phyloP scores from a whole-genome alignment of 805 yeast genomes.

The Tetrapisispora nanseiensis region DNA sequence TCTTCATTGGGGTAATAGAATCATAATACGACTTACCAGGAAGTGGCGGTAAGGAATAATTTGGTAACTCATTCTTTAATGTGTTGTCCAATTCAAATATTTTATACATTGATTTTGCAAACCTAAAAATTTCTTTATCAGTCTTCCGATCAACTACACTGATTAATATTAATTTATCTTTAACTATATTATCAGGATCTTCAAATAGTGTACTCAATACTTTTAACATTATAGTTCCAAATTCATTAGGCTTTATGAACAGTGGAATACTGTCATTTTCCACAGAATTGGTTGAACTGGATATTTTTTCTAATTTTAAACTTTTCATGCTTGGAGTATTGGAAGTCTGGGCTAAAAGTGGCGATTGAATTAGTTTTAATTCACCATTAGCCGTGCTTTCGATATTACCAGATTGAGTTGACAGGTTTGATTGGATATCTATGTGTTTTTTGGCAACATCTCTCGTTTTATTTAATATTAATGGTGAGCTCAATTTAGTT shows the following conservation, averaged over 20 bases:
- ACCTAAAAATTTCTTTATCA: conserved; percentile 63
- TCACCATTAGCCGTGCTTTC: background rate
- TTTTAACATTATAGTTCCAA: conserved; percentile 40
- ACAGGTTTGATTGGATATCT: background rate
- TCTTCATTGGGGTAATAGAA: conserved; percentile 43
- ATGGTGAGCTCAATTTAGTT: conserved; percentile 16
- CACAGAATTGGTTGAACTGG: background rate
- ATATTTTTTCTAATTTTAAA: background rate
- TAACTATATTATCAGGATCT: conserved; percentile 34
- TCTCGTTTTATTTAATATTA: conserved; percentile 11
- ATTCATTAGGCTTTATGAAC: conserved; percentile 51
- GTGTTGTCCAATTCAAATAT: conserved; percentile 52
- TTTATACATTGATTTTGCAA: conserved; percentile 53
- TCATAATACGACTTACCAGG: conserved; percentile 59
- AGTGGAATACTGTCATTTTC: conserved; percentile 33
- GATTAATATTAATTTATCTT: conserved; percentile 53
- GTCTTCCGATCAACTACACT: conserved; percentile 53
- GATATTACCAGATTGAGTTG: background rate
- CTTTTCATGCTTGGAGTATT: background rate
- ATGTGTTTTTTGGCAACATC: background rate
- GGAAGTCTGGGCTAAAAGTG: background rate
- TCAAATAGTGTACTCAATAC: conserved; percentile 40
- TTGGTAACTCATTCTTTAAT: conserved; percentile 45
- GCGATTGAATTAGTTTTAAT: too few relatives aligned
- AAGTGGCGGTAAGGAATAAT: conserved; percentile 41